Percentiles rank a stretch among this genome's conserved stretches.
Conservation (phyloP, 805 yeast genomes). For the Clavispora fructus region DNA sequence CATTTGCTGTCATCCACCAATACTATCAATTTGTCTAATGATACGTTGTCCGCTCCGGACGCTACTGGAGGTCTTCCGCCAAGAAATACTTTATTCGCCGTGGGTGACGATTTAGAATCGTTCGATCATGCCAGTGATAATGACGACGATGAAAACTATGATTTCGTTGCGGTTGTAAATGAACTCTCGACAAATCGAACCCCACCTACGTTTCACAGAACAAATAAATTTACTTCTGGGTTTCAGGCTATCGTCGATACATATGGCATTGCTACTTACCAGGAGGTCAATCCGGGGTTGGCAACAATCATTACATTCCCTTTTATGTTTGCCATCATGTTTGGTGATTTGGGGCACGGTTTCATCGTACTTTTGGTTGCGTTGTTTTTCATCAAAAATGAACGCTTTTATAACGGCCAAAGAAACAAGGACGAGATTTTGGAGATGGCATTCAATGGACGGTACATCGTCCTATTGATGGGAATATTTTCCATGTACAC, state of each 20-base stretch:
- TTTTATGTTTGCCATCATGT: conserved; percentile 79
- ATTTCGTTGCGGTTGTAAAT: conserved; percentile 41
- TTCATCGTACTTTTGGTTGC: conserved; percentile 55
- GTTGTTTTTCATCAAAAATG: conserved; percentile 48
- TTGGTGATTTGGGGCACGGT: conserved; percentile 83
- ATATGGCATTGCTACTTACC: conserved; percentile 72
- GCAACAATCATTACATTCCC: conserved; percentile 75
- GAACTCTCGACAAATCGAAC: conserved; percentile 58
- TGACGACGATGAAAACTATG: conserved; percentile 13
- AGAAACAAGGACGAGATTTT: conserved; percentile 64
- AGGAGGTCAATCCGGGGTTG: conserved; percentile 71
- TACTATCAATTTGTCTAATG: conserved; percentile 12
- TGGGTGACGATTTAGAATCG: conserved; percentile 4
- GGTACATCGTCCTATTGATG: conserved; percentile 66
- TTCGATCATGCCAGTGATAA: conserved; percentile 22
- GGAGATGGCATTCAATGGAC: conserved; percentile 71
- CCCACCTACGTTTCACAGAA: conserved; percentile 68
- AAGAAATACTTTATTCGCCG: conserved; percentile 8
- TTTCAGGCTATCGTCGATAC: conserved; percentile 71
- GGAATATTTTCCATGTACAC: conserved; percentile 71
- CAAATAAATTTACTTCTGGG: conserved; percentile 64
- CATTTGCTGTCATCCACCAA: conserved; percentile 3
- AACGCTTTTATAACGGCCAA: conserved; percentile 46
- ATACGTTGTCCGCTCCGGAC: conserved; percentile 12
- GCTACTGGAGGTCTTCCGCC: neutral